phyloP scores from a whole-genome alignment of 1,284 basidiomycete species.

The Pisolithus thermaeus region DNA sequence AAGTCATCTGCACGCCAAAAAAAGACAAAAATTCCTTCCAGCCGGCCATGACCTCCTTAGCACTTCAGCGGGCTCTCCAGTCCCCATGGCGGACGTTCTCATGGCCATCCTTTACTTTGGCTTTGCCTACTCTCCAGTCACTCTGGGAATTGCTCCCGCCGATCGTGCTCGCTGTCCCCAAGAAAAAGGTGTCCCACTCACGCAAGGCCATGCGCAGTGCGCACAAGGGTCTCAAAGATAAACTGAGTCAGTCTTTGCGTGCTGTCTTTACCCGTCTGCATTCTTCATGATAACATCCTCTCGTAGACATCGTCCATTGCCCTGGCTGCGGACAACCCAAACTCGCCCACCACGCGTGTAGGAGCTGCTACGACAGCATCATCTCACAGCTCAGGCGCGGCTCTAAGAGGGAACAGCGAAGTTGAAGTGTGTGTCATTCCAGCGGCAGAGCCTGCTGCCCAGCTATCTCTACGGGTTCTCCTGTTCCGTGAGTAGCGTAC shows the following conservation, averaged over 20 bases:
- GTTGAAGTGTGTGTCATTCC: background rate
- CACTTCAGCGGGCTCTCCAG: slow-evolving; percentile 23
- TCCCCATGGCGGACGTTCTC: slow-evolving; percentile 15
- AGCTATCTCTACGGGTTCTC: too few relatives aligned
- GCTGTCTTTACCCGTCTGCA: background rate
- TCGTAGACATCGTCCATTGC: slow-evolving; percentile 88
- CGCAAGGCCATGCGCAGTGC: slow-evolving; percentile 92
- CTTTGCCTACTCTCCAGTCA: slow-evolving; percentile 50
- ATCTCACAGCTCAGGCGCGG: slow-evolving; percentile 59
- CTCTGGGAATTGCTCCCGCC: slow-evolving; percentile 83
- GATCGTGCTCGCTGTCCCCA: slow-evolving; percentile 88
- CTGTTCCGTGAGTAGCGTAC: background rate
- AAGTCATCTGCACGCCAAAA: background rate
- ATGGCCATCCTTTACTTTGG: slow-evolving; percentile 32
- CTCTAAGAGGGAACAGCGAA: slow-evolving; percentile 15
- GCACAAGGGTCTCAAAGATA: slow-evolving; percentile 94
- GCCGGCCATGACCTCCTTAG: slow-evolving; percentile 36
- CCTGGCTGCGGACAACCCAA: slow-evolving; percentile 89
- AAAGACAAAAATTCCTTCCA: background rate
- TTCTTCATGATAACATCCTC: slow-evolving; percentile 8
- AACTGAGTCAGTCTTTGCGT: slow-evolving; percentile 61
- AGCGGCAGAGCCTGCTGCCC: too few relatives aligned
- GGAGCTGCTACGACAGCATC: slow-evolving; percentile 78
- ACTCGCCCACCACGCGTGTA: slow-evolving; percentile 86
- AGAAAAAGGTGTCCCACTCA: slow-evolving; percentile 91